Percentiles rank a stretch among this genome's conserved stretches.
Conservation (phyloP, 305 asterid genomes). For the Plantago lanceolata region DNA sequence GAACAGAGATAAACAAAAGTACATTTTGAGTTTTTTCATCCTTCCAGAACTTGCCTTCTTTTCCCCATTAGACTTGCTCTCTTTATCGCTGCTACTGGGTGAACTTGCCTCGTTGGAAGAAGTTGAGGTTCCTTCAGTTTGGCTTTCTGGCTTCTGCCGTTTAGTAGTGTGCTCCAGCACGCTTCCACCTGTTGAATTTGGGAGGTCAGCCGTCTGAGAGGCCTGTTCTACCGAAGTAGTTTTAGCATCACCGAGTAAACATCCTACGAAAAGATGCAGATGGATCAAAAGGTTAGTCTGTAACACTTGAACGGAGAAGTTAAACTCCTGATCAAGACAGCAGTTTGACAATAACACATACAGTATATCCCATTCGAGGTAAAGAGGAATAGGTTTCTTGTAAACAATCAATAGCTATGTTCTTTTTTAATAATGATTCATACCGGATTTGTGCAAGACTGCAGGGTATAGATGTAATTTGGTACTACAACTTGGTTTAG, state of each 20-base stretch:
- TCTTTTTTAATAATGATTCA: no score
- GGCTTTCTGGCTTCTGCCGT: slow-evolving; percentile 31
- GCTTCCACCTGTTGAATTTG: slow-evolving; percentile 8
- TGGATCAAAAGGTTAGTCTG: background rate
- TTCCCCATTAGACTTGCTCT: slow-evolving; percentile 18
- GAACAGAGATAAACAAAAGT: slow-evolving; percentile 49
- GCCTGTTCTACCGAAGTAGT: slow-evolving; percentile 22
- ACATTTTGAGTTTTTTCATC: slow-evolving; percentile 39
- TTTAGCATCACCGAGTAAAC: slow-evolving; percentile 25
- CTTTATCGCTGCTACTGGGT: slow-evolving; percentile 7
- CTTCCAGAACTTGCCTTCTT: slow-evolving; percentile 34
- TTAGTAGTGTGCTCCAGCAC: slow-evolving; percentile 24
- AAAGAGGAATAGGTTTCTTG: no score
- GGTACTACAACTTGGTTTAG: no score
- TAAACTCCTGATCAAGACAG: no score
- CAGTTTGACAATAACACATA: no score
- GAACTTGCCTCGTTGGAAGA: slow-evolving; percentile 14
- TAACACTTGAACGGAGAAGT: no score
- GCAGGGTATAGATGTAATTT: no score
- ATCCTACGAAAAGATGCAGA: slow-evolving; percentile 27
- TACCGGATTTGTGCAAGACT: no score
- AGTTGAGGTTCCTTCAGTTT: slow-evolving; percentile 33
- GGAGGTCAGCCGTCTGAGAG: slow-evolving; percentile 10
- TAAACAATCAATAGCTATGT: no score
- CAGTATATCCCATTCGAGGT: no score